phyloP scores from a whole-genome alignment of 1,284 basidiomycete genomes.

The Trichosporon ovoides region DNA sequence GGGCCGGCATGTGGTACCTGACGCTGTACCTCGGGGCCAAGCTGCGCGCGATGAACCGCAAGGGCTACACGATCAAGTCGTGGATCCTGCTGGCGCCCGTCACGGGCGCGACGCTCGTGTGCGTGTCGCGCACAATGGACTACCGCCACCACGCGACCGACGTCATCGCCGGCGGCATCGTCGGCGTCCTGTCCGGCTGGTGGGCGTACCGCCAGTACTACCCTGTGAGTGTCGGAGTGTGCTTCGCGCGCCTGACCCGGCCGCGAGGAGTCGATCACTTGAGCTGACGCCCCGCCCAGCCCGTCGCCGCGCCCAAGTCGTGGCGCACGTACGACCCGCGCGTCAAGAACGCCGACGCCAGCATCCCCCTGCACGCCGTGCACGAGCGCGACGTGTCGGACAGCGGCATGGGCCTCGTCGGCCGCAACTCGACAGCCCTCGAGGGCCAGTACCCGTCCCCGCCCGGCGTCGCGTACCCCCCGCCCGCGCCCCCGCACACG shows the following conservation, averaged over 20 bases:
- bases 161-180: slow-evolving; percentile 41
- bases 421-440: not conserved
- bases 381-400: not conserved
- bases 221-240: slow-evolving; percentile 41
- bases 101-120: slow-evolving; percentile 71
- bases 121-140: slow-evolving; percentile 74
- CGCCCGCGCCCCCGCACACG: not conserved
- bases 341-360: slow-evolving; percentile 16
- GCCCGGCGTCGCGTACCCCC: not conserved
- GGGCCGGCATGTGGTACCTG: slow-evolving; percentile 47
- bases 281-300: slow-evolving; percentile 19
- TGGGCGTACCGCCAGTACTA: slow-evolving; percentile 46
- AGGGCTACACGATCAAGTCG: slow-evolving; percentile 75
- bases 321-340: slow-evolving; percentile 42
- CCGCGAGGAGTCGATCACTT: too few species aligned
- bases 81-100: slow-evolving; percentile 79
- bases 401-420: not conserved
- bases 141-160: slow-evolving; percentile 45
- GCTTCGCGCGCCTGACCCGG: too few species aligned
- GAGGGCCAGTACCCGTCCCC: not conserved
- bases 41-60: slow-evolving; percentile 75
- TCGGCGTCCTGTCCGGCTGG: slow-evolving; percentile 39
- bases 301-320: slow-evolving; percentile 27
- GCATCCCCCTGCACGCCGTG: not conserved
- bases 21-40: slow-evolving; percentile 56